A percentile compares a stretch with the other conserved stretches of the same genome.
These are phyloP conservation scores for Chloranthus sessilifolius DNA, from an alignment of 164 flowering plant genomes.

Conservation along the genomic window DNA sequence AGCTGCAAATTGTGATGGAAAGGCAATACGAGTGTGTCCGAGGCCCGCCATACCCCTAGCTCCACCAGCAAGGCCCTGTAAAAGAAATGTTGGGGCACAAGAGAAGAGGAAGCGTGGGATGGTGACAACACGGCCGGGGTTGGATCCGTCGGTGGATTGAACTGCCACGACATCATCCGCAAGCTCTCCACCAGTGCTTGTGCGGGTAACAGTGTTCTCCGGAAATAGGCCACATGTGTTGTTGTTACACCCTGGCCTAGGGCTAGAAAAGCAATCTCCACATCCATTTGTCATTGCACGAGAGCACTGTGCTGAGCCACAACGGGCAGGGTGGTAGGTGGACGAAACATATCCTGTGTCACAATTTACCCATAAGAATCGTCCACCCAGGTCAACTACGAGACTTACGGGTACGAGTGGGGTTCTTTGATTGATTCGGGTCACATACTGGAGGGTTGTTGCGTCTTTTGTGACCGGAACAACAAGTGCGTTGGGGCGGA, in stretches of 20 bases:
- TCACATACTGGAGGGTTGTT: constrained; percentile 22
- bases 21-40: constrained; percentile 15
- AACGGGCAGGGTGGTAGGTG: constrained; percentile 15
- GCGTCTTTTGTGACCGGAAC: constrained; percentile 27
- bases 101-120: constrained; percentile 21
- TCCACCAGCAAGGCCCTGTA: constrained; percentile 28
- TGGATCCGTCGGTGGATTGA: constrained; percentile 24
- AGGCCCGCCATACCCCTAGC: constrained; percentile 28
- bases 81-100: constrained; percentile 17
- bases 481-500: constrained; percentile 19
- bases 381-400: constrained; percentile 23
- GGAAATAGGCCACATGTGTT: constrained; percentile 21
- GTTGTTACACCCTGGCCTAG: constrained; percentile 23
- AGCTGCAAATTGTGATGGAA: constrained; percentile 25
- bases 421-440: constrained; percentile 19
- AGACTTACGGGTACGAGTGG: constrained; percentile 19
- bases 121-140: constrained; percentile 15
- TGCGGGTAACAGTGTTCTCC: constrained; percentile 15
- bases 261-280: constrained; percentile 6
- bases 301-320: constrained; percentile 25
- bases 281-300: constrained; percentile 12
- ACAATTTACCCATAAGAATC: constrained; percentile 27
- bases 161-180: constrained; percentile 18
- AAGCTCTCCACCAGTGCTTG: constrained; percentile 11
- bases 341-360: constrained; percentile 17